Evolutionary conservation across 495 filamentous ascomycete species (phyloP), one percentile per base, ranked within the genome.

Genomic region (Lasiosphaeriaceae sp.): DNA sequence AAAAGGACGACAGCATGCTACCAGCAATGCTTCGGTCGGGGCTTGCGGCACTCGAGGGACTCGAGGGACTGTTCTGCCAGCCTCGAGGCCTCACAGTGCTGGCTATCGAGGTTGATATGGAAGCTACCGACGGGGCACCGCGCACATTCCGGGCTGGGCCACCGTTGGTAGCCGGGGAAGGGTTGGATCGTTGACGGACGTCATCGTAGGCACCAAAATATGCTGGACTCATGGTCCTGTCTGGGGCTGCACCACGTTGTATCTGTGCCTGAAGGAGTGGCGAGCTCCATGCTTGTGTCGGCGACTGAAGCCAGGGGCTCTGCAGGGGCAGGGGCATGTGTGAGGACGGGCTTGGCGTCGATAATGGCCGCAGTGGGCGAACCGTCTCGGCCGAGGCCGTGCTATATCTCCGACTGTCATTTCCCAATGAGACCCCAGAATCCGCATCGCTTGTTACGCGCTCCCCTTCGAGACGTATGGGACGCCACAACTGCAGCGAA

Each of bases 401-500:
- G 43, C 53, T 47, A 2, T 2, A 23, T 16, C 53, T 37, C 21
- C 44, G 12, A 16, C 43, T 47, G 47, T 17, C 47, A 34, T 23
- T 11, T 8, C 20, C 22, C 31, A 21, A 14, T 3, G 19, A 7
- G 6, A n/a, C n/a, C 14, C 39, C n/a, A 43, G n/a, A 7, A 29
- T 26, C 54, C 17, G 24, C 2, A 20, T 47, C 48, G 3, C 11
- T 39, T 1, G 14, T 52, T 17, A 57, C 41, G 39, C 6, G 20
- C 4, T 57, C 48, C 11, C 55, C 48, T 2, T 57, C 24, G 9
- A 57, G 41, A 11, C 35, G 47, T 12, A 21, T 46, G 14, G 55
- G 55, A 16, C 49, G 39, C 55, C 48, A 57, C 1, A 57, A 23
- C 55, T 57, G 48, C 29, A 47, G 3, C 11, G 48, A 21, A 7